Percentiles rank a stretch among this genome's conserved stretches.
Evolutionary conservation across 2,329 filamentous ascomycete genomes (phyloP).

Genomic region (Penicillium polonicum): DNA sequence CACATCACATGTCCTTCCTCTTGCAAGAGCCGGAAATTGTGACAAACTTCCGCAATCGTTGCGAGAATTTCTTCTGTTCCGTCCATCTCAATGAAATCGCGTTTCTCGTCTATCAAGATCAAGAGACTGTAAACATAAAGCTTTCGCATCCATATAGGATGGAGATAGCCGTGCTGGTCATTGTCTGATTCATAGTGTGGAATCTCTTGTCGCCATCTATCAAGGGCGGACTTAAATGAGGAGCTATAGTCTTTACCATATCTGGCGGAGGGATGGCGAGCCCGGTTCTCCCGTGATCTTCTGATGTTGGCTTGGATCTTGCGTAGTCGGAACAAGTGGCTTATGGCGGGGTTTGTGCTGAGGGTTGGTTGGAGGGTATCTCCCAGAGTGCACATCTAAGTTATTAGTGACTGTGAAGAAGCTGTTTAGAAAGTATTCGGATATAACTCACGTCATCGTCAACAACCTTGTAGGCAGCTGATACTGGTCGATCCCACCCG

Average conservation of each 20-base stretch:
- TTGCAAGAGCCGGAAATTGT: conserved; percentile 27
- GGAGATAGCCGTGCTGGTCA: conserved; percentile 24
- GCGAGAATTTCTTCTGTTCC: conserved; percentile 27
- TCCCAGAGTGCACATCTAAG: conserved; percentile 24
- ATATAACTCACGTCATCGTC: conserved; percentile 27
- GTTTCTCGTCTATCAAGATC: conserved; percentile 29
- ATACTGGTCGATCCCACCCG: conserved; percentile 31
- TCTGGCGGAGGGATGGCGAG: conserved; percentile 10
- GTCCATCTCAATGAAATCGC: conserved; percentile 24
- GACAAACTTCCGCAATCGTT: conserved; percentile 28
- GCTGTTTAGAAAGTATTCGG: not conserved
- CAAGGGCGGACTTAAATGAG: conserved; percentile 26
- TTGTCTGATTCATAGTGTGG: conserved; percentile 26
- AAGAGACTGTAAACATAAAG: conserved; percentile 31
- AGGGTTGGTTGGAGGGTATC: conserved; percentile 23
- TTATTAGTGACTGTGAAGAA: not conserved
- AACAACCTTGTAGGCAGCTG: conserved; percentile 23
- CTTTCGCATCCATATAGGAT: conserved; percentile 31
- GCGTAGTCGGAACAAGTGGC: conserved; percentile 27
- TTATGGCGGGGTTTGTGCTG: conserved; percentile 22
- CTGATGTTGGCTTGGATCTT: conserved; percentile 31
- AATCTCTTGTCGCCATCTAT: conserved; percentile 30
- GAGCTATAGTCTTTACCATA: conserved; percentile 12
- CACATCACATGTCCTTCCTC: conserved; percentile 32
- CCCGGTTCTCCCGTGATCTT: conserved; percentile 17